phyloP scores from a whole-genome alignment of 2,329 filamentous ascomycete species.

The Cylindrodendrum hubeiense region DNA sequence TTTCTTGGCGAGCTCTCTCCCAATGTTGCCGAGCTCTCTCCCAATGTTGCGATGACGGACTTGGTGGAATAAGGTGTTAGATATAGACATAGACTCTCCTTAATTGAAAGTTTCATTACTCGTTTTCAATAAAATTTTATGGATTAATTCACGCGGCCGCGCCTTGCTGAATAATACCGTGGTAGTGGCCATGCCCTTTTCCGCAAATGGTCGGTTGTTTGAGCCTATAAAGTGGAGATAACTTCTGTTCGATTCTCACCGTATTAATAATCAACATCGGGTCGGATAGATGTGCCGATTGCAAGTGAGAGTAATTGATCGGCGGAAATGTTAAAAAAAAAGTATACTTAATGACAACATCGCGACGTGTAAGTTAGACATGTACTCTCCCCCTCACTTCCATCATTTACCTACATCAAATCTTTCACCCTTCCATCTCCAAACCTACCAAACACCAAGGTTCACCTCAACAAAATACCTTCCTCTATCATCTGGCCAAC shows the following conservation, averaged over 20 bases:
- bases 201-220: background rate
- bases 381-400: background rate
- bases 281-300: background rate
- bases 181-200: background rate
- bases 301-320: too few species aligned
- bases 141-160: background rate
- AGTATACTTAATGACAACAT: background rate
- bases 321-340: too few species aligned
- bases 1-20: background rate
- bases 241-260: background rate
- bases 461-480: background rate
- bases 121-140: background rate
- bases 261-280: background rate
- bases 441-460: background rate
- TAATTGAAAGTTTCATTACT: background rate
- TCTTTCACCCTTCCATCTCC: background rate
- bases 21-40: background rate
- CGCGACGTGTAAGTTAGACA: background rate
- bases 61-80: background rate
- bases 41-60: background rate
- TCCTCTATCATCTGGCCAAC: conserved; percentile 42
- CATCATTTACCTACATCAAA: background rate
- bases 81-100: background rate
- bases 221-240: background rate
- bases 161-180: background rate